Evolutionary conservation across 208 protist genomes (phyloP).

Genomic region (Borovskyia barvae): DNA sequence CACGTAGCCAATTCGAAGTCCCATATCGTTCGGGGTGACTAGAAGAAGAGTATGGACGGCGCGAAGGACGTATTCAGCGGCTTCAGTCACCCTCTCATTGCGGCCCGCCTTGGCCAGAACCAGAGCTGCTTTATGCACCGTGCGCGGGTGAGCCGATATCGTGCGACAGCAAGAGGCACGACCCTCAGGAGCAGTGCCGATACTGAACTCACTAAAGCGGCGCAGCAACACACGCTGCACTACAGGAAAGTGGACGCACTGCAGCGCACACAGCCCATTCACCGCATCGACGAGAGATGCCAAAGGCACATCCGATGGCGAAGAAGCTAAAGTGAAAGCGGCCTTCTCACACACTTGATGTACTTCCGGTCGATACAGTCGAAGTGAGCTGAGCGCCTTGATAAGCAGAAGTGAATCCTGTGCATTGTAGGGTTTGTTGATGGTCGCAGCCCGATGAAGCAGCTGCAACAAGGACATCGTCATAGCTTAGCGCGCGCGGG

Average conservation of each 20-base stretch:
- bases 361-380: constrained; percentile 34
- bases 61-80: constrained; percentile 36
- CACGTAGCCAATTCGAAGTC: constrained; percentile 48
- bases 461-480: constrained; percentile 23
- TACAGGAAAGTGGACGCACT: constrained; percentile 35
- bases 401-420: constrained; percentile 64
- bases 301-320: constrained; percentile 17
- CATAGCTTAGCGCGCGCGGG: too few relatives aligned
- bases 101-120: constrained; percentile 48
- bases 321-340: constrained; percentile 52
- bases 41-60: constrained; percentile 15
- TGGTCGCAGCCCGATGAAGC: constrained; percentile 40
- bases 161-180: too few relatives aligned
- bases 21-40: constrained; percentile 19
- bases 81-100: not conserved
- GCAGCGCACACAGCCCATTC: constrained; percentile 39
- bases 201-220: constrained; percentile 43
- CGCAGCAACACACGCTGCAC: constrained; percentile 42
- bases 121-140: constrained; percentile 57
- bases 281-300: constrained; percentile 48
- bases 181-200: not conserved
- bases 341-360: constrained; percentile 51
- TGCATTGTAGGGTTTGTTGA: constrained; percentile 38
- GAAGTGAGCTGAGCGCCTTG: constrained; percentile 40
- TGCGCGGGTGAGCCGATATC: constrained; percentile 9